Base-by-base conservation (phyloP, 1,284 basidiomycete genomes). In the Entoloma clypeatum region DNA sequence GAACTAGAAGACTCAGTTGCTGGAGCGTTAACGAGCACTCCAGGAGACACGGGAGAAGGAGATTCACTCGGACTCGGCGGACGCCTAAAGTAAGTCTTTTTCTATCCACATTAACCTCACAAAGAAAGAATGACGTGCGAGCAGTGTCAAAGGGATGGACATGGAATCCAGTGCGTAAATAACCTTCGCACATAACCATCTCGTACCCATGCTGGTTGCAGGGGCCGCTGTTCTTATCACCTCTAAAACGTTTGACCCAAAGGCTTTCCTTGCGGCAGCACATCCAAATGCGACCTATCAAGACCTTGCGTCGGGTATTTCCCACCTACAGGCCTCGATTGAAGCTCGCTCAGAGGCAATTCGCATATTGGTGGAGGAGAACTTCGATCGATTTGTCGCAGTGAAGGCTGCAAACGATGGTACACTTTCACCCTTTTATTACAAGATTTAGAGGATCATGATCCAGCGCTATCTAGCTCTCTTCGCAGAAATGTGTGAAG, bases 321-420 rank as follows among this genome's bases (percentile, higher is more conserved):
- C 72, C 0, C 76, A 82, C 46, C 72, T 94, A 5, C 78, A 81
- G 45, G 65, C 77, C 14, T 85, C 88, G 11, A 82, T 96, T 47
- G 93, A 96, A 56, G 77, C 84, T 3, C 79, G 94, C 23, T 93
- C 91, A 2, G 92, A 95, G 55, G 95, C 94, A 17, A 86, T 99
- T 46, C 78, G 93, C 37, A 82, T 96, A 17, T 74, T 99, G 29
- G 96, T 99, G 16, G 92, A 98, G 63, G 92, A 97, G 56, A 97
- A 98, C 65, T 98, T 99, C 68, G 94, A 99, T 67, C 76, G 92
- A 17, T 99, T 99, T 58, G 95, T 99, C 8, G 89, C 92, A 3
- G 95, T 99, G 47, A 99, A 99, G 59, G 91, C 92, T 10, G 91
- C 90, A 8, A 95, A 90, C 7, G 95, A 97, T 65, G 90, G 93